Evolutionary conservation across 2,329 filamentous ascomycete genomes (phyloP).

Genomic region (Alternaria gaisen): DNA sequence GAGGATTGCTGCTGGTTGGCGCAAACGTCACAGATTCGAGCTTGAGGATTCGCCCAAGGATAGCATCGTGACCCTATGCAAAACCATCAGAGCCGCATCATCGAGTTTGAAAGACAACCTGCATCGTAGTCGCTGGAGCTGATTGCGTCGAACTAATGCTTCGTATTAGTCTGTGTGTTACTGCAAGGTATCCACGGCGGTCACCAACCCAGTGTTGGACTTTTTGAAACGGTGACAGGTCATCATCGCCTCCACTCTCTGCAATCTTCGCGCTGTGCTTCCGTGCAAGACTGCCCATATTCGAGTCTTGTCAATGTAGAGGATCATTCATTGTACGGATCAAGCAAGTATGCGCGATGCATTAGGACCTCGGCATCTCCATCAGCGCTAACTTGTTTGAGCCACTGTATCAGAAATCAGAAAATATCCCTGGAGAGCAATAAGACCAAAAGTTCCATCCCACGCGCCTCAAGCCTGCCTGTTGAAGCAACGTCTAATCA

Average conservation of each 20-base stretch:
- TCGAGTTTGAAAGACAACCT: constrained; percentile 3
- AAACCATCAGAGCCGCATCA: constrained; percentile 12
- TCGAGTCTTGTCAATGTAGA: constrained; percentile 1
- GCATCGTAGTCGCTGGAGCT: constrained; percentile 36
- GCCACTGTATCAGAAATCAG: constrained; percentile 5
- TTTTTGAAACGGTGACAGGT: constrained; percentile 31
- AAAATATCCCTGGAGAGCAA: constrained; percentile 1
- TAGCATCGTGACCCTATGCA: constrained; percentile 44
- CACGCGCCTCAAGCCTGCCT: background rate
- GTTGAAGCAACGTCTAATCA: constrained; percentile 13
- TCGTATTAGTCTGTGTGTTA: constrained; percentile 5
- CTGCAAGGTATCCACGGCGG: background rate
- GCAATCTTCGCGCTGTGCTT: constrained; percentile 6
- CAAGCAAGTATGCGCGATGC: constrained; percentile 7
- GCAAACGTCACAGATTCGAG: constrained; percentile 45
- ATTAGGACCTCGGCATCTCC: constrained; percentile 21
- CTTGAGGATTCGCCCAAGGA: constrained; percentile 42
- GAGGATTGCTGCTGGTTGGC: constrained; percentile 38
- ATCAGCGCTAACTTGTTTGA: constrained; percentile 7
- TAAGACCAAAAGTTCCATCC: background rate
- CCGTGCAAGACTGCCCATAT: constrained; percentile 9
- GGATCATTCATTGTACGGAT: background rate
- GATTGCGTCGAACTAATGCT: constrained; percentile 32
- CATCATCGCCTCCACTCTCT: constrained; percentile 1
- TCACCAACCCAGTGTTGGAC: constrained; percentile 27